These are phyloP conservation scores for Clarireedia monteithiana DNA, from an alignment of 2,329 filamentous ascomycete genomes.

Conservation along the genomic window DNA sequence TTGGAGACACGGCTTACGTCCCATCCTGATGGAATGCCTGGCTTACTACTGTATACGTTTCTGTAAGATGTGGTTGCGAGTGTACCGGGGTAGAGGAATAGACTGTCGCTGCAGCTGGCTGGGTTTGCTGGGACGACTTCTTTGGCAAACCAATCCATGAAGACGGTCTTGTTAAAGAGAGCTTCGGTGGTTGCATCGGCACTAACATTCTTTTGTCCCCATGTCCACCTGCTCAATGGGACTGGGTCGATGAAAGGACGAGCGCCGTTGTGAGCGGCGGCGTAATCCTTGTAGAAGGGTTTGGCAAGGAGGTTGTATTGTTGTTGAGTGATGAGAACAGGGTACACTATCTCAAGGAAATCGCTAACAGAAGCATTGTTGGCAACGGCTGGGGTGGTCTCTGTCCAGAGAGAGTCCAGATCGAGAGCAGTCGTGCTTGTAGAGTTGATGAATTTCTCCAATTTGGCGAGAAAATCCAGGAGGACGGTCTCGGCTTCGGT, in stretches of 20 bases:
- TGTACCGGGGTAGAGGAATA: conserved; percentile 41
- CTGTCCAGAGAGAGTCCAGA: conserved; percentile 14
- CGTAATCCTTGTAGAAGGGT: conserved; percentile 43
- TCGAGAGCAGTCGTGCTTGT: conserved; percentile 25
- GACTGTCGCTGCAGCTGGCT: conserved; percentile 39
- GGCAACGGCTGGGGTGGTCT: conserved; percentile 25
- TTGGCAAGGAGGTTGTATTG: conserved; percentile 38
- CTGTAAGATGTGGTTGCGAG: conserved; percentile 35
- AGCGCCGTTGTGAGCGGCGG: conserved; percentile 36
- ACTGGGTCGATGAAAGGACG: conserved; percentile 42
- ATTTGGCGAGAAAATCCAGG: conserved; percentile 35
- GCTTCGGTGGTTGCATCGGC: conserved; percentile 34
- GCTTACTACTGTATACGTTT: conserved; percentile 36
- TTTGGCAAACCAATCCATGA: conserved; percentile 38
- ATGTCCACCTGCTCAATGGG: conserved; percentile 40
- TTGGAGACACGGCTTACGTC: conserved; percentile 34
- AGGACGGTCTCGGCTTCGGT: conserved; percentile 33
- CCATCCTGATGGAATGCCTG: conserved; percentile 41
- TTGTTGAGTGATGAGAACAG: conserved; percentile 39
- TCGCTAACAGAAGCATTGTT: conserved; percentile 26
- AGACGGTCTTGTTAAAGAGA: conserved; percentile 41
- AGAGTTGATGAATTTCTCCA: conserved; percentile 35
- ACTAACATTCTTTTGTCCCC: conserved; percentile 34
- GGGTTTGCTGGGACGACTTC: conserved; percentile 36
- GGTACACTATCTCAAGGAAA: conserved; percentile 38